Percentiles rank a stretch among this genome's conserved stretches.
These are phyloP conservation scores for Russula ochroleuca DNA, from an alignment of 768 basidiomycete genomes.

Conservation along the genomic window DNA sequence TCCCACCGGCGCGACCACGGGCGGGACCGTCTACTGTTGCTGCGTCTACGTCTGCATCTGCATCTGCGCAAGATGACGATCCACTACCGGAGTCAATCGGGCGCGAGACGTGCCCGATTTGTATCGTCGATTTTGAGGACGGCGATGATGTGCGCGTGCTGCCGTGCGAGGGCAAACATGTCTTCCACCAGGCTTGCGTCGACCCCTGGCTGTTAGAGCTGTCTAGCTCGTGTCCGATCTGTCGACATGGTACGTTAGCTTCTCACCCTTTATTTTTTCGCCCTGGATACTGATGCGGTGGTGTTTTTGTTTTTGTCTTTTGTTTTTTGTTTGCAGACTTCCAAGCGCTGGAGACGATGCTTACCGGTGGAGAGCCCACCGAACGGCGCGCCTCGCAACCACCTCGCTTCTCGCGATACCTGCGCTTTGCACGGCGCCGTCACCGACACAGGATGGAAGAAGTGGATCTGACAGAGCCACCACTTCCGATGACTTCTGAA, in stretches of 20 bases:
- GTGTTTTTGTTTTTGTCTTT: not conserved
- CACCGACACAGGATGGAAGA: slow-evolving; percentile 27
- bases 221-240: slow-evolving; percentile 87
- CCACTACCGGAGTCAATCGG: slow-evolving; percentile 64
- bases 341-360: slow-evolving; percentile 36
- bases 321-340: slow-evolving; percentile 31
- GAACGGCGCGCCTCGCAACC: slow-evolving; percentile 29
- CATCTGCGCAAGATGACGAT: slow-evolving; percentile 34
- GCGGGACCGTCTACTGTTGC: slow-evolving; percentile 26
- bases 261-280: not conserved
- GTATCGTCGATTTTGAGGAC: slow-evolving; percentile 89
- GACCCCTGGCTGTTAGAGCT: slow-evolving; percentile 91
- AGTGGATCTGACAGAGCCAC: slow-evolving; percentile 31
- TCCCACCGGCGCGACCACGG: slow-evolving; percentile 21
- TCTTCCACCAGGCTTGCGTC: slow-evolving; percentile 86
- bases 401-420: slow-evolving; percentile 36
- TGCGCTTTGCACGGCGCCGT: slow-evolving; percentile 33
- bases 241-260: slow-evolving; percentile 67
- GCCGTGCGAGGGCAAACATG: slow-evolving; percentile 88
- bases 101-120: slow-evolving; percentile 89
- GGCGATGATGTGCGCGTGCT: slow-evolving; percentile 88
- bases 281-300: not conserved
- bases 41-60: slow-evolving; percentile 20
- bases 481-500: slow-evolving; percentile 29
- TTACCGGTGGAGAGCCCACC: slow-evolving; percentile 24